These are phyloP conservation scores for Pelargonium nanum DNA, from an alignment of 345 rosid species.

Conservation along the genomic window DNA sequence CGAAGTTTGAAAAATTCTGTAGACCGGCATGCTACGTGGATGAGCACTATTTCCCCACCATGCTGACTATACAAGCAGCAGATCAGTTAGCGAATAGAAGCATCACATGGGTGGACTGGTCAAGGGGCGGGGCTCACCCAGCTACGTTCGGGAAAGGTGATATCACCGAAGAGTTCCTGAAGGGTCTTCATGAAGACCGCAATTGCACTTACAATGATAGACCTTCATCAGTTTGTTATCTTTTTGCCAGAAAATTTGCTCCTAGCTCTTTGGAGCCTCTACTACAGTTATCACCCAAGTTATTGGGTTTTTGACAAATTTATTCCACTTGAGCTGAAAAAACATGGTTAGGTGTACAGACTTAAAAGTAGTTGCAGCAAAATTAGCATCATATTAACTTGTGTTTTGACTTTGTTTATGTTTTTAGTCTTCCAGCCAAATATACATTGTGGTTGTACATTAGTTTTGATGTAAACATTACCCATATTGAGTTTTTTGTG, in stretches of 20 bases:
- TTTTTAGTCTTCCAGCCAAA: no score
- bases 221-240: constrained; percentile 37
- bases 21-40: constrained; percentile 87
- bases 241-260: constrained; percentile 76
- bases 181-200: constrained; percentile 24
- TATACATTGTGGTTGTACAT: no score
- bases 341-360: neutral
- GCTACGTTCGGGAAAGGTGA: constrained; percentile 76
- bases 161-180: constrained; percentile 56
- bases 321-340: neutral
- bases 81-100: constrained; percentile 66
- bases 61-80: constrained; percentile 68
- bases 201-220: constrained; percentile 53
- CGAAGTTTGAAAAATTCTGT: constrained; percentile 60
- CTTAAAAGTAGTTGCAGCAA: neutral
- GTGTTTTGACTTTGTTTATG: no score
- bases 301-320: constrained; percentile 8
- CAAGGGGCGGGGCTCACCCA: constrained; percentile 89
- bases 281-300: constrained; percentile 29
- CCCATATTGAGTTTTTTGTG: no score
- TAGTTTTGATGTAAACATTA: no score
- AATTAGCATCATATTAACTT: neutral
- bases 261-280: constrained; percentile 70
- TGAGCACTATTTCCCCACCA: constrained; percentile 91
- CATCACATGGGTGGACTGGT: constrained; percentile 95